Evolutionary conservation across 352 stramenopile genomes (phyloP), one percentile per base, ranked within the genome.

Genomic region (Phytophthora ohioensis): DNA sequence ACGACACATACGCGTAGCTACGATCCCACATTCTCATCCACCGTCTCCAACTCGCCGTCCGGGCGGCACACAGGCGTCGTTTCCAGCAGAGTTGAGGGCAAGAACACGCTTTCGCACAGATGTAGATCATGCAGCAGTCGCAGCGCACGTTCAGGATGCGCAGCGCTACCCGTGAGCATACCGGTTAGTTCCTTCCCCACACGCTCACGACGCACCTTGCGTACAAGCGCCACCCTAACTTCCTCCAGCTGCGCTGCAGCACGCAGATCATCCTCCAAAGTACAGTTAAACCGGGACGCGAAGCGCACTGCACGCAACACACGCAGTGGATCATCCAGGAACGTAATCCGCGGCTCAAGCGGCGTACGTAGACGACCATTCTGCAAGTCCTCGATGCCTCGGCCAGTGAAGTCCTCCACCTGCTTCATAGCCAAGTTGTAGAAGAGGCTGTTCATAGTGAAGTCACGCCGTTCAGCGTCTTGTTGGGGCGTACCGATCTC

Each of bases 391-490:
- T 90, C 70, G n/a, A 99, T 70, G 5, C 98, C 97, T 12, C 46
- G 41, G 10, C 73, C 60, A 10, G 97, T 99, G 61, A 95, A 97
- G 80, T 99, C 98, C 78, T 99, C 98, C 5, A 99, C 85, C 46
- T 86, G 72, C 13, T 80, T 77, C 17, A 86, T 94, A 66, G 98
- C 92, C 43, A 99, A 91, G 78, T 99, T 99, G 89, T 99, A 99
- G 75, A 99, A 99, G 2, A 99, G 71, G n/a, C 87, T 85, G 80
- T 99, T 99, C 73, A 99, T 98, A 3, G 98, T 99, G 59, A 99
- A 97, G 82, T 99, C 98, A 43, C 98, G 85, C 45, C 98, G 68
- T 54, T 91, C 71, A 12, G 91, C 92, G 62, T 98, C 92, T 57
- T 98, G 83, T 42, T 87, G 64, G 3, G 97, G 91, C 21, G 93